Evolutionary conservation across 768 basidiomycete genomes (phyloP), one percentile per base, ranked within the genome.

Genomic region (Neoboletus brunneissimus): DNA sequence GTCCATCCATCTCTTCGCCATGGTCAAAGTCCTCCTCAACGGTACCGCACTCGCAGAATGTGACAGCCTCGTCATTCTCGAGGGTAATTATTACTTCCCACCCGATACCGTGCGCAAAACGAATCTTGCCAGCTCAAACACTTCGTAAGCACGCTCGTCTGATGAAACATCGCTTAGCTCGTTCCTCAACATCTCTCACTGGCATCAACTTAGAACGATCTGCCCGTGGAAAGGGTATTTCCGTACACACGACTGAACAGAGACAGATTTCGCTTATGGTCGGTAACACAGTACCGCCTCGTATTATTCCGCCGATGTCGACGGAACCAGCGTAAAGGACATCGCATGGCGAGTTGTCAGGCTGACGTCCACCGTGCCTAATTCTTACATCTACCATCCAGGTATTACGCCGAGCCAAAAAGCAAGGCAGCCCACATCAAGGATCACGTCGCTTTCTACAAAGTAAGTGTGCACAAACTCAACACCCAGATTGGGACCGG

Each of bases 181-280:
- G 48, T 41, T 25, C 9, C 58, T 58, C 40, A 40, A 41, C 31
- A 7, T 22, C 29, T 20, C 37, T 12, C 20, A 18, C 10, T 9
- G 25, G 6, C 35, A 18, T n/a, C 11, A 48, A 55, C 43, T 42
- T 27, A 86, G 86, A 52, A 75, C 81, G 16, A 57, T 67, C 5
- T 91, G 89, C 63, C 73, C 78, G 7, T 89, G 89, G 88, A 91
- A 91, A 70, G 88, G 87, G 87, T 86, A 62, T 4, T 85, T 62
- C 4, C 3, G 42, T 32, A 3, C 27, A 34, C 16, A 2, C 34
- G 1, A 15, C 4, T 34, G 35, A 13, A 25, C 20, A 29, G 37
- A 27, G 49, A 47, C 9, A 4, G 9, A 52, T 48, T n/a, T 37
- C 48, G 11, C 34, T 57, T 29, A 52, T 49, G 38, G 53, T 48